Evolutionary conservation across 2,329 filamentous ascomycete genomes (phyloP), one percentile per base, ranked within the genome.

Genomic region (Apiospora kogelbergensis): DNA sequence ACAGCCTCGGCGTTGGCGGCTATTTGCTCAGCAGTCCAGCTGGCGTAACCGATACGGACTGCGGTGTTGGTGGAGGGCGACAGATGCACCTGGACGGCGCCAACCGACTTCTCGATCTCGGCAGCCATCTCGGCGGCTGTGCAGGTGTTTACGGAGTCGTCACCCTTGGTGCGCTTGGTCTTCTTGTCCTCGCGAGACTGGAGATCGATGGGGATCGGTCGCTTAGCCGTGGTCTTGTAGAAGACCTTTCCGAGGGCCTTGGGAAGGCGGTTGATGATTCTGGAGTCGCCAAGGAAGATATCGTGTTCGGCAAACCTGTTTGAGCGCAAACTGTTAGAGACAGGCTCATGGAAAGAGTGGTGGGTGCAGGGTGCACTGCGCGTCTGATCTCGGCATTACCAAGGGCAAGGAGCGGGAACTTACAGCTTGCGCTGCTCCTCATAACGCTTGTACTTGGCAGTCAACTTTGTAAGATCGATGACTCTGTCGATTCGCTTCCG

Each of bases 221-320:
- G 88, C 86, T 98, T 98, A 72, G 83, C 81, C 3, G 91, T 93
- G 68, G 84, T 87, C 84, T 94, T 92, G 88, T 96, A 98, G 81
- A 99, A 98, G 1, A 91, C 91, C 84, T 97, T 98, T 75, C 95
- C 96, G 15, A 99, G 89, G 2, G 90, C 84, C 72, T 89, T 88
- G 68, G 95, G 93, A 70, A 98, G 86, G 37, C 85, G 83, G 78
- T 88, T 90, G 77, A 91, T 85, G 75, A 99, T 92, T 65, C 96
- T 88, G 77, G 97, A 93, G 79, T 99, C 96, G 67, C 93, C 95
- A 69, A 99, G 86, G 84, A 99, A 98, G 68, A 98, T 84, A 79
- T 98, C 96, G 81, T 98, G 94, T 80, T 97, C 93, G 60, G 89
- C 84, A 71, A 91, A 88, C 30, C 53, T 60, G 9, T 37, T 37